Percentiles rank a stretch among this genome's conserved stretches.
These are phyloP conservation scores for Carex parvula DNA, from an alignment of 176 grass and related monocot genomes.

Conservation along the genomic window DNA sequence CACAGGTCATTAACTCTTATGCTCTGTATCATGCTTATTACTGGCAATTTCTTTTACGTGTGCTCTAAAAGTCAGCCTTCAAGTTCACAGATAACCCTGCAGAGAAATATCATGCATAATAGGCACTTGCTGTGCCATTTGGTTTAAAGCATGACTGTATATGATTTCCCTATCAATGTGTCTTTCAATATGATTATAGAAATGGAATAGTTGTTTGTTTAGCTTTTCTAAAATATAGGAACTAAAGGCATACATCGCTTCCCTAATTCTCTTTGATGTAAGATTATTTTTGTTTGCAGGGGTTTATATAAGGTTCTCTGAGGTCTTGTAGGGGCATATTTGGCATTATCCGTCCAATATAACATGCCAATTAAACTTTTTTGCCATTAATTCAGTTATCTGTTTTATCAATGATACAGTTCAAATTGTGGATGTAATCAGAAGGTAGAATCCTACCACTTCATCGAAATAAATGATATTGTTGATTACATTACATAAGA, in stretches of 20 bases:
- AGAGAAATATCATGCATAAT: not conserved
- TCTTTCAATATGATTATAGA: not conserved
- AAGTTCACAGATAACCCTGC: not conserved
- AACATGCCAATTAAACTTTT: not conserved
- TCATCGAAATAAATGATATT: not conserved
- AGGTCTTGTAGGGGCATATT: not conserved
- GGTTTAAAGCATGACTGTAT: not conserved
- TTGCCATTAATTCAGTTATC: not conserved
- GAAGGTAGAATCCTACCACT: not conserved
- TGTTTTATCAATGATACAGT: not conserved
- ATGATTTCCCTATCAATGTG: too few species aligned
- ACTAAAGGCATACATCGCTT: not conserved
- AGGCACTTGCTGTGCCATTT: not conserved
- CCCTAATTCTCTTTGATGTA: not conserved
- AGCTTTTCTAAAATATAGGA: not conserved
- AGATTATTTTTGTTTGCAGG: not conserved
- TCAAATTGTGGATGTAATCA: not conserved
- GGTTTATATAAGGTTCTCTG: not conserved
- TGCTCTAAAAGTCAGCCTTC: not conserved
- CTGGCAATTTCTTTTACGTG: not conserved
- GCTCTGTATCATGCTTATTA: slow-evolving; percentile 7
- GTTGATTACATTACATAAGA: not conserved
- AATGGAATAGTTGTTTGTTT: not conserved
- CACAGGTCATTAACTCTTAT: slow-evolving; percentile 53
- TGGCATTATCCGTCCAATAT: not conserved